Evolutionary conservation across 169 alveolate species (phyloP).

Genomic region (Babesia bigemina): DNA sequence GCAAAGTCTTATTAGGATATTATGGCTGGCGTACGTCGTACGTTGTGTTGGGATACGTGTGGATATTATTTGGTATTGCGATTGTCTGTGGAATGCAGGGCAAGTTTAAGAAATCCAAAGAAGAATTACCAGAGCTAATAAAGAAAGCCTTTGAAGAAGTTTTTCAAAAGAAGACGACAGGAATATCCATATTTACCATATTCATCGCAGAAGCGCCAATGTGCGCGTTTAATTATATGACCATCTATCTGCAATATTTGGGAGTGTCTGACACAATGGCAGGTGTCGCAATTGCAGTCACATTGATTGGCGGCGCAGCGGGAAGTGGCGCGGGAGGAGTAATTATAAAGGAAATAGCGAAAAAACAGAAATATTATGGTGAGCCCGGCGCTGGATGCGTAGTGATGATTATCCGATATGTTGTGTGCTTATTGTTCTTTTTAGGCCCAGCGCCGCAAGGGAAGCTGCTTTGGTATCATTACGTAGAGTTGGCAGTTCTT

Average conservation of each 20-base stretch:
- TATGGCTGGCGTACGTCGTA: conserved; percentile 57
- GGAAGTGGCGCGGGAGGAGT: conserved; percentile 90
- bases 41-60: conserved; percentile 25
- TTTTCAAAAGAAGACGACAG: background rate
- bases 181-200: conserved; percentile 26
- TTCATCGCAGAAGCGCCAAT: conserved; percentile 87
- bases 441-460: conserved; percentile 14
- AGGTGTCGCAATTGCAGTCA: conserved; percentile 81
- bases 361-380: conserved; percentile 49
- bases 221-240: conserved; percentile 86
- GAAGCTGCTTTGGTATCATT: conserved; percentile 8
- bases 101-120: background rate
- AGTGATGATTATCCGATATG: background rate
- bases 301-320: conserved; percentile 84
- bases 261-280: conserved; percentile 85
- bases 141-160: background rate
- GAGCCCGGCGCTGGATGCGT: background rate
- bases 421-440: background rate
- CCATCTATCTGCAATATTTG: conserved; percentile 87
- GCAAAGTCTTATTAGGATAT: background rate
- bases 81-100: background rate
- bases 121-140: background rate
- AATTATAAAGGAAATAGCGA: conserved; percentile 81
- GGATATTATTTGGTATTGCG: conserved; percentile 12
- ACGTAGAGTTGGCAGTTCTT: background rate